A percentile compares a stretch with the other conserved stretches of the same genome.
phyloP scores from a whole-genome alignment of 371 early-diverging fungal genomes.

The Paraphysoderma sedebokerense region DNA sequence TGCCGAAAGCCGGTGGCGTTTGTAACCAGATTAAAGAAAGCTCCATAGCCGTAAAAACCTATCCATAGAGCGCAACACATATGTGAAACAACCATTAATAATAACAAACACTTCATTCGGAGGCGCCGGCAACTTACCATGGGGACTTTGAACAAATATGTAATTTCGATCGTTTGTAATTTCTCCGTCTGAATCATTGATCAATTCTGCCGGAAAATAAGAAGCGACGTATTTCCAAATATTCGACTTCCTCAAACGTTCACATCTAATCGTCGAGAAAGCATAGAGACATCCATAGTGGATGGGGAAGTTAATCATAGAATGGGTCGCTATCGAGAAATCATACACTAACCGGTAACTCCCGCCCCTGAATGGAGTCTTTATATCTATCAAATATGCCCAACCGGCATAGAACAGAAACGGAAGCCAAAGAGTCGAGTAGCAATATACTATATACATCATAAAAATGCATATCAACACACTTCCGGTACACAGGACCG shows the following conservation, averaged over 20 bases:
- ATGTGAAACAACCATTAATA: background rate
- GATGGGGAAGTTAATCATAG: background rate
- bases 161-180: slow-evolving; percentile 15
- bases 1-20: slow-evolving; percentile 44
- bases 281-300: background rate
- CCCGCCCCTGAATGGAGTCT: background rate
- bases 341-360: background rate
- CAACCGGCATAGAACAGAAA: too few relatives aligned
- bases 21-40: slow-evolving; percentile 60
- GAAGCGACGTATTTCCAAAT: background rate
- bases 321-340: background rate
- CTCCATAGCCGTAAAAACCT: slow-evolving; percentile 63
- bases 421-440: too few relatives aligned
- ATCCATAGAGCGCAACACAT: background rate
- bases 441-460: too few relatives aligned
- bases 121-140: too few relatives aligned
- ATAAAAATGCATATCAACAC: too few relatives aligned
- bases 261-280: background rate
- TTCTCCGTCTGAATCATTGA: too few relatives aligned
- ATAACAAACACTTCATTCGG: too few relatives aligned
- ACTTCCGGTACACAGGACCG: too few relatives aligned
- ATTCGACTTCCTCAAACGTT: background rate
- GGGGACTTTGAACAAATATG: slow-evolving; percentile 61
- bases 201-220: background rate
- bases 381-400: too few relatives aligned